Evolutionary conservation across 1,284 basidiomycete genomes (phyloP).

Genomic region (Malassezia globosa): DNA sequence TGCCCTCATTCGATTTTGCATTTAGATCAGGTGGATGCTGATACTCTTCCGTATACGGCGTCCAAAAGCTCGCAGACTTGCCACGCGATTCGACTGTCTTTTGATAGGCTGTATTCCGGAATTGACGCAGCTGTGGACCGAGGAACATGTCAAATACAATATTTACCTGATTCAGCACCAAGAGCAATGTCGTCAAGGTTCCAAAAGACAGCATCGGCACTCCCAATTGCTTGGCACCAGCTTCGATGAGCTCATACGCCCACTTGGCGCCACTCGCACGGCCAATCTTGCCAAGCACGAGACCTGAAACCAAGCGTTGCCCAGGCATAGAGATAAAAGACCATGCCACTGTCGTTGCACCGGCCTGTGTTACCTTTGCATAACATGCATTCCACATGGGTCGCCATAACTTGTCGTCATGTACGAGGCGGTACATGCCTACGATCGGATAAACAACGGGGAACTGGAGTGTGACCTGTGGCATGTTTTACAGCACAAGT

Average conservation of each 20-base stretch:
- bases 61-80: conserved; percentile 41
- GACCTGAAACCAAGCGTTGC: conserved; percentile 31
- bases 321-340: conserved; percentile 32
- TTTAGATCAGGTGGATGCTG: conserved; percentile 24
- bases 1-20: background rate
- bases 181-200: conserved; percentile 37
- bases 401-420: conserved; percentile 33
- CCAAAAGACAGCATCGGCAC: conserved; percentile 6
- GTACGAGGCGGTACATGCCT: conserved; percentile 37
- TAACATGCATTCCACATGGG: conserved; percentile 41
- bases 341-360: conserved; percentile 3
- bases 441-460: conserved; percentile 39
- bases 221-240: background rate
- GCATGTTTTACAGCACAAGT: conserved; percentile 31
- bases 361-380: conserved; percentile 26
- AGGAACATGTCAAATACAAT: conserved; percentile 41
- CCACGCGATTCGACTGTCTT: conserved; percentile 37
- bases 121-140: conserved; percentile 25
- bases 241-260: conserved; percentile 3
- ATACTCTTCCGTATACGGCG: conserved; percentile 42
- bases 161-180: conserved; percentile 37
- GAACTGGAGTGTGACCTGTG: conserved; percentile 39
- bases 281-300: conserved; percentile 30
- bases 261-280: conserved; percentile 24
- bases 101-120: conserved; percentile 31